Conservation (phyloP, 2,329 filamentous ascomycete species). For the Aspergillus felis region DNA sequence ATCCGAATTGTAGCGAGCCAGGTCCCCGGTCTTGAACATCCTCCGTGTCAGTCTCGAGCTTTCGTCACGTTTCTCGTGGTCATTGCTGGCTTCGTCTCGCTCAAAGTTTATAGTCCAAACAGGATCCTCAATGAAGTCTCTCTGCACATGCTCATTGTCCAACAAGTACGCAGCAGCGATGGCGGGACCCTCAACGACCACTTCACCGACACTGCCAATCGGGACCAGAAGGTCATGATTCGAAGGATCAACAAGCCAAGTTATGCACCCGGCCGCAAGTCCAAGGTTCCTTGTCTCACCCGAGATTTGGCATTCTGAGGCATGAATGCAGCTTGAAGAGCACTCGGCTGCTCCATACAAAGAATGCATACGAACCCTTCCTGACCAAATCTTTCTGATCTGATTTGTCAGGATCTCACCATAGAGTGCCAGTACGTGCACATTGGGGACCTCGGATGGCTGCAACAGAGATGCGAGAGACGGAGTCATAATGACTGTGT, state of each 20-base stretch:
- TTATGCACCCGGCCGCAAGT: slow-evolving; percentile 18
- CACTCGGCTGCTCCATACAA: slow-evolving; percentile 25
- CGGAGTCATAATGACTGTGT: slow-evolving; percentile 33
- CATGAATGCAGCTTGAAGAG: slow-evolving; percentile 23
- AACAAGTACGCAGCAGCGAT: slow-evolving; percentile 57
- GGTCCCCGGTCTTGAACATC: slow-evolving; percentile 37
- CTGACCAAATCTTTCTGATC: slow-evolving; percentile 2
- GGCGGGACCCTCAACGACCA: slow-evolving; percentile 38
- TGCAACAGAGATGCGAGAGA: slow-evolving; percentile 19
- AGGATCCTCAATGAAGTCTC: slow-evolving; percentile 49
- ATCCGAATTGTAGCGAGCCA: slow-evolving; percentile 36
- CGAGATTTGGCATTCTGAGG: background rate
- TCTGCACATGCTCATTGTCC: slow-evolving; percentile 48
- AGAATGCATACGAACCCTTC: slow-evolving; percentile 17
- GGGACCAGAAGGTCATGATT: slow-evolving; percentile 28
- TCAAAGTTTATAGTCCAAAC: slow-evolving; percentile 25
- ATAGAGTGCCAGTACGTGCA: slow-evolving; percentile 19
- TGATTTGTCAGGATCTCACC: slow-evolving; percentile 16
- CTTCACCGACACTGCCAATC: slow-evolving; percentile 29
- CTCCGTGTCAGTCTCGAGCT: background rate
- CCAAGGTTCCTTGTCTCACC: slow-evolving; percentile 17
- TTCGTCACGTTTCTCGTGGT: background rate
- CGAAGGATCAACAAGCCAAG: slow-evolving; percentile 33
- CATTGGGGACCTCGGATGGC: slow-evolving; percentile 26
- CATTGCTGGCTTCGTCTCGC: background rate